Percentiles rank a stretch among this genome's conserved stretches.
Evolutionary conservation across 345 rosid species (phyloP).

Genomic region (Ceriops tagal): DNA sequence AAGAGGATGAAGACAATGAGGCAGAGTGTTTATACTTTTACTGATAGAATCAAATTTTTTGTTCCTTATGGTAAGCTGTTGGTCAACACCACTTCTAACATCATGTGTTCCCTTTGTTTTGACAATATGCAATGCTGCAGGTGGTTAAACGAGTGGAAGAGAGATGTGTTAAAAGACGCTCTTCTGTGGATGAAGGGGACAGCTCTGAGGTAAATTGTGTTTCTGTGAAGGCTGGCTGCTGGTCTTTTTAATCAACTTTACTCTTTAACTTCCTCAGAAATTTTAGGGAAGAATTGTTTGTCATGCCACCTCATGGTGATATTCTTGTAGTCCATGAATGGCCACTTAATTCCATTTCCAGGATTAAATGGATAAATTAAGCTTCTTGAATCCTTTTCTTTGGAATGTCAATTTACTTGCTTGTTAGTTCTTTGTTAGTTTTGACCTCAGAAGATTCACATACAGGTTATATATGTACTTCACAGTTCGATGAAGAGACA

Average conservation of each 20-base stretch:
- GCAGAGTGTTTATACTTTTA: slow-evolving; percentile 35
- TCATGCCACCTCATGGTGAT: neutral
- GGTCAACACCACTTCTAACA: slow-evolving; percentile 17
- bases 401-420: neutral
- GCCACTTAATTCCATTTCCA: too few species aligned
- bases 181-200: slow-evolving; percentile 39
- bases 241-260: neutral
- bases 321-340: neutral
- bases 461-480: slow-evolving; percentile 10
- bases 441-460: slow-evolving; percentile 4
- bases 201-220: slow-evolving; percentile 67
- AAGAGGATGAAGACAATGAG: slow-evolving; percentile 74
- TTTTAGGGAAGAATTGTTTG: neutral
- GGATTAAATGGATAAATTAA: neutral
- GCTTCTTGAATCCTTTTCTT: neutral
- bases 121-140: slow-evolving; percentile 40
- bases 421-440: slow-evolving; percentile 1
- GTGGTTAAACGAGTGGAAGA: slow-evolving; percentile 35
- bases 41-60: slow-evolving; percentile 19
- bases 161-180: slow-evolving; percentile 55
- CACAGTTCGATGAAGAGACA: slow-evolving; percentile 91
- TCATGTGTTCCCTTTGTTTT: slow-evolving; percentile 1
- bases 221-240: slow-evolving; percentile 2
- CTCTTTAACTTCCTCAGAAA: neutral
- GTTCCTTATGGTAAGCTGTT: slow-evolving; percentile 22